These are phyloP conservation scores for Capronia coronata DNA, from an alignment of 2,329 filamentous ascomycete species.

Conservation along the genomic window DNA sequence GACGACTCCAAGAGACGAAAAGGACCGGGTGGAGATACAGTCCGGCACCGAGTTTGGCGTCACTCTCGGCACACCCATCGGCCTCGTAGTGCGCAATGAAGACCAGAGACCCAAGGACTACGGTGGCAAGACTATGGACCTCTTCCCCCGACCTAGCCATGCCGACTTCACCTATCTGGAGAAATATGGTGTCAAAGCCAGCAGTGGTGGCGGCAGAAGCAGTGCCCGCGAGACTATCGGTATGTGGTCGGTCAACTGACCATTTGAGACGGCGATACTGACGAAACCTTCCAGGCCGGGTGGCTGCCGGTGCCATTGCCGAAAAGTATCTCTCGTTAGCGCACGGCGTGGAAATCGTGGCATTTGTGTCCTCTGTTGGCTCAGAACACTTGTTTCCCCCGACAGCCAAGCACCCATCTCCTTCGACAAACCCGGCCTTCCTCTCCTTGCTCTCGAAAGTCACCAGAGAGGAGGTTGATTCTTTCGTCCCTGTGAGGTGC, in stretches of 20 bases:
- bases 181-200: slow-evolving; percentile 93
- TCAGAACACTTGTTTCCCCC: slow-evolving; percentile 61
- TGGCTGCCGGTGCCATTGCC: slow-evolving; percentile 84
- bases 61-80: slow-evolving; percentile 86
- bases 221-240: slow-evolving; percentile 94
- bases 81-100: slow-evolving; percentile 79
- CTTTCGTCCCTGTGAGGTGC: slow-evolving; percentile 79
- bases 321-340: slow-evolving; percentile 82
- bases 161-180: slow-evolving; percentile 96
- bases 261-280: slow-evolving; percentile 1
- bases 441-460: slow-evolving; percentile 66
- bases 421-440: slow-evolving; percentile 66
- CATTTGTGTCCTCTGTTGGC: slow-evolving; percentile 83
- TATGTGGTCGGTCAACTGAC: slow-evolving; percentile 30
- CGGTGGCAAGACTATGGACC: slow-evolving; percentile 74
- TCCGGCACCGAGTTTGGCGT: slow-evolving; percentile 86
- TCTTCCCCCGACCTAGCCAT: slow-evolving; percentile 84
- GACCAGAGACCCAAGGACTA: slow-evolving; percentile 93
- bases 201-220: slow-evolving; percentile 79
- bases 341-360: slow-evolving; percentile 83
- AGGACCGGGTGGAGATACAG: slow-evolving; percentile 85
- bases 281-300: slow-evolving; percentile 53
- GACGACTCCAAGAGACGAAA: slow-evolving; percentile 87
- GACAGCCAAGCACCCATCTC: slow-evolving; percentile 22
- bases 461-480: slow-evolving; percentile 70